Evolutionary conservation across 1,139 yeast species (phyloP), one percentile per base, ranked within the genome.

Genomic region (Pichia inconspicua): DNA sequence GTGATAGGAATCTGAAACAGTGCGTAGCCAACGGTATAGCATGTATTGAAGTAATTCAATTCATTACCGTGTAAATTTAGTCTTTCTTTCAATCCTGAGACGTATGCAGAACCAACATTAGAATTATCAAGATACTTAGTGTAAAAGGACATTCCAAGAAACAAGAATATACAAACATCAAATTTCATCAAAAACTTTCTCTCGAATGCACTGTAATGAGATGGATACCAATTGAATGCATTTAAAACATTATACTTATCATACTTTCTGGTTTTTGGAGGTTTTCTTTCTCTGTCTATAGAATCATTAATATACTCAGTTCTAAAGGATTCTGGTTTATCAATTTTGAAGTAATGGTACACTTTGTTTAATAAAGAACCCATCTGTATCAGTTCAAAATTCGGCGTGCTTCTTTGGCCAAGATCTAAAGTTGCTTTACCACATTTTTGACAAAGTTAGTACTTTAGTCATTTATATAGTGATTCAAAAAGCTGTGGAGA

Each of bases 51-150:
- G 58, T 78, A 68, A 50, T 77, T 80, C 59, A 78, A 75, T 57
- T 82, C 85, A 55, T 80, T 80, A n/a, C 86, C 86, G 53, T 71
- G 64, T 78, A 84, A 75, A 30, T 72, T 68, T 41, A 84, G 66
- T 45, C 73, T 80, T 56, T 78, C 78, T 53, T 76, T 68, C 73
- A 84, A 71, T 12, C 83, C 82, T 19, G 83, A 75, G 43, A 82
- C 80, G 60, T 83, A 84, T n/a, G 89, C 88, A 59, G 79, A 80
- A 48, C 78, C 76, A 46, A 79, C 67, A 58, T 76, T 77, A 43
- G 80, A 71, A 50, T 75, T 75, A 61, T 84, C 90, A 46, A 84
- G 67, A 49, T 80, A 80, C 59, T 83, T 83, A 45, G 80, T 82
- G 84, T 87, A 84, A 63, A 81, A 82, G 46, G 82, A 78, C 66